These are phyloP conservation scores for Phytophthora idaei DNA, from an alignment of 352 stramenopile genomes.

Conservation along the genomic window DNA sequence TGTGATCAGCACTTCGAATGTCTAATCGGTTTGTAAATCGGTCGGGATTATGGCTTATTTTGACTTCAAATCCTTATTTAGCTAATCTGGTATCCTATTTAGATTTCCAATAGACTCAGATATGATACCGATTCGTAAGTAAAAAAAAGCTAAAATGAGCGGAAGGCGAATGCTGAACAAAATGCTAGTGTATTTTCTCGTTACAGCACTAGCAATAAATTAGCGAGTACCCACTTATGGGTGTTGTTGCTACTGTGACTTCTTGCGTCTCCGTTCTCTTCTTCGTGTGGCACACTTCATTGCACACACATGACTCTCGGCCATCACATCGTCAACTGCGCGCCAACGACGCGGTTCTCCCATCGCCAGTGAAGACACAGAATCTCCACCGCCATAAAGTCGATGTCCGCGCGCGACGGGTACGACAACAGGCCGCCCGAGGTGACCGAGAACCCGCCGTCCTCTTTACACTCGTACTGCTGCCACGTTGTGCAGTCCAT, in stretches of 20 bases:
- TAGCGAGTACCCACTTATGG: conserved; percentile 29
- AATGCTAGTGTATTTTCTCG: conserved; percentile 27
- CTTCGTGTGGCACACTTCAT: conserved; percentile 34
- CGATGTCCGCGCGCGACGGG: conserved; percentile 32
- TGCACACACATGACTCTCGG: conserved; percentile 25
- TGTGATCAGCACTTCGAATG: no score
- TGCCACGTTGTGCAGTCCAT: conserved; percentile 46
- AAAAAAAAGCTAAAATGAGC: background rate
- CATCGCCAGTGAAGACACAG: conserved; percentile 46
- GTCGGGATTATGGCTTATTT: no score
- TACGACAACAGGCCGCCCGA: conserved; percentile 37
- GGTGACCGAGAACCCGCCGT: conserved; percentile 33
- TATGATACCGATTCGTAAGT: no score
- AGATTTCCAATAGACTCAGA: no score
- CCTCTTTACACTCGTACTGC: conserved; percentile 32
- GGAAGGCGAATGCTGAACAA: conserved; percentile 10
- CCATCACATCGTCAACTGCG: conserved; percentile 28
- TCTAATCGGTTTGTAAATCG: no score
- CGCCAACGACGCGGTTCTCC: conserved; percentile 34
- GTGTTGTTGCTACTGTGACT: conserved; percentile 29
- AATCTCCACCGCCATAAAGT: conserved; percentile 46
- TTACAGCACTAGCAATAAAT: conserved; percentile 33
- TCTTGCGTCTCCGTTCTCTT: conserved; percentile 14
- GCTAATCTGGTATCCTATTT: no score
- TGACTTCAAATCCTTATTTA: no score